Conservation (phyloP, 257 asterid genomes). For the Cordia subcordata region DNA sequence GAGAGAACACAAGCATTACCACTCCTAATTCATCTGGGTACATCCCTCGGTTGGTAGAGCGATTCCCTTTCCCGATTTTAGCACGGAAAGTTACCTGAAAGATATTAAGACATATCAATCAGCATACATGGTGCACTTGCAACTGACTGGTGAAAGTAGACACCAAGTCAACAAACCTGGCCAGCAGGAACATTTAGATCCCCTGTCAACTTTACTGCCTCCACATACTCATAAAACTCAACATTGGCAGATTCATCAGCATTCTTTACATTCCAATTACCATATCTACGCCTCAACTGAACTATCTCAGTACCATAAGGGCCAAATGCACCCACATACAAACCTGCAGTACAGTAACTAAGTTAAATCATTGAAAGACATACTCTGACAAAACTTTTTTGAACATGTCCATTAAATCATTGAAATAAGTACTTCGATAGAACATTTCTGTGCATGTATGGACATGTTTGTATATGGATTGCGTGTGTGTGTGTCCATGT, state of each 20-base stretch:
- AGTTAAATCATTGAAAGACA: too few relatives aligned
- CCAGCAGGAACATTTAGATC: slow-evolving; percentile 98
- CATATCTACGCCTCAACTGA: slow-evolving; percentile 86
- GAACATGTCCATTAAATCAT: background rate
- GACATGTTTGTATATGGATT: background rate
- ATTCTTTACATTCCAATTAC: slow-evolving; percentile 65
- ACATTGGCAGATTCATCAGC: slow-evolving; percentile 56
- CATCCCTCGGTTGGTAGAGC: slow-evolving; percentile 60
- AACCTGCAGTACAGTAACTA: slow-evolving; percentile 39
- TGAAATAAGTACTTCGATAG: background rate
- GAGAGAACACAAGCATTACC: slow-evolving; percentile 34
- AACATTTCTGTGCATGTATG: background rate
- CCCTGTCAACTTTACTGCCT: slow-evolving; percentile 95
- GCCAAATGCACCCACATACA: slow-evolving; percentile 95
- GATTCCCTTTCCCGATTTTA: slow-evolving; percentile 66
- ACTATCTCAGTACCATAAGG: slow-evolving; percentile 95
- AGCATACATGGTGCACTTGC: background rate
- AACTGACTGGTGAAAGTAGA: background rate
- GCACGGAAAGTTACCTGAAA: slow-evolving; percentile 90
- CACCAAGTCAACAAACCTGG: slow-evolving; percentile 39
- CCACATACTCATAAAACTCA: slow-evolving; percentile 95
- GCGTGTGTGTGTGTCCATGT: too few relatives aligned
- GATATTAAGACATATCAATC: slow-evolving; percentile 5
- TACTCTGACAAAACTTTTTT: background rate
- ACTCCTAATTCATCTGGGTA: slow-evolving; percentile 92